These are phyloP conservation scores for Esteya vermicola DNA, from an alignment of 2,329 filamentous ascomycete genomes.

Conservation along the genomic window DNA sequence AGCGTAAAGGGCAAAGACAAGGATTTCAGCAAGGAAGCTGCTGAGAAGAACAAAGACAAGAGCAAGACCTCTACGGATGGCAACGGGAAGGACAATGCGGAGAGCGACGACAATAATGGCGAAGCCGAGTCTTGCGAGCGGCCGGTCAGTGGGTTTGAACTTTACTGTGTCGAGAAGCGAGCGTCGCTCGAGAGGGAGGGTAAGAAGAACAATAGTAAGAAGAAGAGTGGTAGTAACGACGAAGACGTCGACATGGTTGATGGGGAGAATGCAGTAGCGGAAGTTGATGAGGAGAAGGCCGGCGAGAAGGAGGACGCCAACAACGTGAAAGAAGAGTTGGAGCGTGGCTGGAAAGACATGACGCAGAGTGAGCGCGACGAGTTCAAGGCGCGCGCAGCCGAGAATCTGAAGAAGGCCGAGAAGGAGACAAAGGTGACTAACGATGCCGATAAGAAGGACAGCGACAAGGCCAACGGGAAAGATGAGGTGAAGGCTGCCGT, in stretches of 20 bases:
- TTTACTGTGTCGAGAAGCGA: conserved; percentile 38
- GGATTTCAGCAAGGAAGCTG: conserved; percentile 13
- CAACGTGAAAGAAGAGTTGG: conserved; percentile 39
- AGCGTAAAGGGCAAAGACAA: conserved; percentile 16
- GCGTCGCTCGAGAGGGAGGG: conserved; percentile 25
- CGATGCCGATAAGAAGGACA: conserved; percentile 16
- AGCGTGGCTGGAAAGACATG: conserved; percentile 39
- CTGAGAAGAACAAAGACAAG: conserved; percentile 16
- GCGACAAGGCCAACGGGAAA: conserved; percentile 7
- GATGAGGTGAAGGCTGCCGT: conserved; percentile 3
- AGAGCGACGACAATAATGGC: background rate
- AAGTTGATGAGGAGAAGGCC: no score
- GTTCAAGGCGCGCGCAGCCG: conserved; percentile 28
- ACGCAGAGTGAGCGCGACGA: conserved; percentile 33
- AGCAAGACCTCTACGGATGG: conserved; percentile 3
- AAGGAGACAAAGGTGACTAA: no score
- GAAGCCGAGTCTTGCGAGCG: conserved; percentile 10
- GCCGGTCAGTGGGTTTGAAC: conserved; percentile 35
- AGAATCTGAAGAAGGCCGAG: conserved; percentile 28
- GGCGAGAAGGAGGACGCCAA: background rate
- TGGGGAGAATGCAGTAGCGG: no score
- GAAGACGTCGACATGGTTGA: conserved; percentile 24
- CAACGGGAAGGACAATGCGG: background rate
- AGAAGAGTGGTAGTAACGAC: conserved; percentile 15
- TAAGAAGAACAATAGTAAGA: conserved; percentile 9